Percentiles rank a stretch among this genome's conserved stretches.
phyloP scores from a whole-genome alignment of 495 filamentous ascomycete species.

The Penicillium canariense region DNA sequence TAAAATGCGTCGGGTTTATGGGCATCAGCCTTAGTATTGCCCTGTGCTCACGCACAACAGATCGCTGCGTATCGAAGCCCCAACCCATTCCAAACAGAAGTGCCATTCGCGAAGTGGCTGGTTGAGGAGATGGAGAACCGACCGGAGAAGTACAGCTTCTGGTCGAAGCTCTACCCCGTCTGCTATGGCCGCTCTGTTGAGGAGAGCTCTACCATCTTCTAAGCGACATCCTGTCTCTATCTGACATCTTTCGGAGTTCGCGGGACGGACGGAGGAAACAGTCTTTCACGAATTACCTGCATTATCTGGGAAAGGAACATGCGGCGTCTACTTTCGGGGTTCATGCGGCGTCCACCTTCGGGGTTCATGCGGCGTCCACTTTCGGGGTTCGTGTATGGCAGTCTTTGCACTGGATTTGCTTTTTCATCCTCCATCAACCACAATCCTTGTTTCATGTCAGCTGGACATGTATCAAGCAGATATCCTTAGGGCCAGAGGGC shows the following conservation, averaged over 20 bases:
- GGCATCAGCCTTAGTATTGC: neutral
- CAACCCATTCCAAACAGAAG: slow-evolving; percentile 33
- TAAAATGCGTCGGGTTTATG: neutral
- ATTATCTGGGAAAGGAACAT: neutral
- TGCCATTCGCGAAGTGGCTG: slow-evolving; percentile 36
- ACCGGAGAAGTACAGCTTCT: slow-evolving; percentile 31
- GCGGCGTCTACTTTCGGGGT: neutral
- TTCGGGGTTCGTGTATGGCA: neutral
- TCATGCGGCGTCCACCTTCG: neutral
- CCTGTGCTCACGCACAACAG: slow-evolving; percentile 22
- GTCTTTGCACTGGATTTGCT: neutral
- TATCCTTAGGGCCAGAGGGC: slow-evolving; percentile 3
- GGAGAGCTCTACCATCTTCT: slow-evolving; percentile 24
- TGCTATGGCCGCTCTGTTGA: slow-evolving; percentile 36
- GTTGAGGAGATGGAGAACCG: slow-evolving; percentile 24
- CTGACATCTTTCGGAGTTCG: neutral
- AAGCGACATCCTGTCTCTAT: neutral
- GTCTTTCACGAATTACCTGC: neutral
- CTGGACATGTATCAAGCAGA: slow-evolving; percentile 3
- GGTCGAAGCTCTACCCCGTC: slow-evolving; percentile 37
- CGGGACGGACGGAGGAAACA: neutral
- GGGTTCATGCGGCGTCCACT: neutral
- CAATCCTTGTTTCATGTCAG: slow-evolving; percentile 10
- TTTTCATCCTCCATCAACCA: slow-evolving; percentile 4
- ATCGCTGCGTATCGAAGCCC: slow-evolving; percentile 34